Base-by-base conservation (phyloP, 148 eudicot genomes). In the Oxyria digyna region DNA sequence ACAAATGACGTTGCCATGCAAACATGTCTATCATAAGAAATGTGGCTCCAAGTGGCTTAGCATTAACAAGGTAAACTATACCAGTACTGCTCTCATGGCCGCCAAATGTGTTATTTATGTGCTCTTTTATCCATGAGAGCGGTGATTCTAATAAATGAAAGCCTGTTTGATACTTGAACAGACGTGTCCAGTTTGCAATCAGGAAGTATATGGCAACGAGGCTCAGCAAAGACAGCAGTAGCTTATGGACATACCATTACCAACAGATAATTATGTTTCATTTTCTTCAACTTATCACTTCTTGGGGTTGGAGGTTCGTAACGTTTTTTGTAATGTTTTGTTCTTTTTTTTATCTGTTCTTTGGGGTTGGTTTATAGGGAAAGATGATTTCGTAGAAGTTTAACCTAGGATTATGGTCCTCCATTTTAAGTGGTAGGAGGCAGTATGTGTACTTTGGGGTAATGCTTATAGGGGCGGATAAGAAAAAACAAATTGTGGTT, bases 41-140 rank as follows among this genome's bases (percentile, higher is more conserved):
- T 88, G 90, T 59, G 85, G 90, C 67, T 77, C 86, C 55, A 88
- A 88, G 73, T 88, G 90, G 95, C 87, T 88, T 42, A 79, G 84
- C 78, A 88, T 88, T 70, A 88, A 85, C 82, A 88, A 86, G 90
- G 95, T 86, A 73, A 65, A 27, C 21, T 45, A 2, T 63, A 12
- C 29, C 49, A 33, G n/a, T 10, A 12, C n/a, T n/a, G 17, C 1
- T n/a, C 24, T 1, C 8, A 43, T 43, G 40, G 29, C 50, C 3
- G 3, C 46, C 21, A 4, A 35, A 67, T 54, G 45, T 1, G 7
- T 2, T 1, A 3, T 49, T 57, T 8, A 12, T 43, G 24, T n/a
- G 38, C 8, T 9, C 14, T 23, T 50, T 26, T 6, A 37, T 69
- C 32, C 59, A 31, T 37, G 8, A 26, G 57, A 17, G 18, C n/a